Evolutionary conservation across 192 early-diverging fungal species (phyloP).

Genomic region (Hyaloraphidium curvatum): DNA sequence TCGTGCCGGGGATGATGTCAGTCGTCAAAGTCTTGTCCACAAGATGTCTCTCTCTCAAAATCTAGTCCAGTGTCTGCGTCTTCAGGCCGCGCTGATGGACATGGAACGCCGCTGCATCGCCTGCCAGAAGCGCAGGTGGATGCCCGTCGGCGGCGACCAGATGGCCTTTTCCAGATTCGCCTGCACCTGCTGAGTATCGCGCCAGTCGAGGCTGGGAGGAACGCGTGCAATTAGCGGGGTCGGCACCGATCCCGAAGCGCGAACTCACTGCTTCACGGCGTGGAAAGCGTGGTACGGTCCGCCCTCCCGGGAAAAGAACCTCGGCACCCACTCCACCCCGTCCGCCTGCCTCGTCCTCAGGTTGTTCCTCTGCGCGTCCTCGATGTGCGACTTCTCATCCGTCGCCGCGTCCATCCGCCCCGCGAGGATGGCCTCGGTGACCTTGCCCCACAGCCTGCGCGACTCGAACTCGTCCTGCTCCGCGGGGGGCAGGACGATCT

Average conservation of each 20-base stretch:
- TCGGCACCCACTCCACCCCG: constrained; percentile 31
- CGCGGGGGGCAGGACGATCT: constrained; percentile 39
- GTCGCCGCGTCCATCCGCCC: constrained; percentile 50
- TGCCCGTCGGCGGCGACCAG: constrained; percentile 3
- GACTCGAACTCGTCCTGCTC: constrained; percentile 72
- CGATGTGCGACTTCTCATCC: constrained; percentile 43
- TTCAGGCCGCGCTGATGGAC: no score
- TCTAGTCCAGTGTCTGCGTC: no score
- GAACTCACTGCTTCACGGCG: background rate
- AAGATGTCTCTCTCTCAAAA: no score
- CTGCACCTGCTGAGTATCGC: background rate
- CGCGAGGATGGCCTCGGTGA: constrained; percentile 44
- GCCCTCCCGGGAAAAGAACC: constrained; percentile 29
- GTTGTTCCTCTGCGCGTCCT: constrained; percentile 47
- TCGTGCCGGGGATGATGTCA: no score
- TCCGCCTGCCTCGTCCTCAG: constrained; percentile 29
- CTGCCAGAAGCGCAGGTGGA: no score
- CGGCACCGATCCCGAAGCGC: background rate
- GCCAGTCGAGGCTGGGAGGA: background rate
- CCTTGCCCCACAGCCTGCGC: constrained; percentile 49
- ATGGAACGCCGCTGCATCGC: no score
- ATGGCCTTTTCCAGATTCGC: background rate
- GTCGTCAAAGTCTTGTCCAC: no score
- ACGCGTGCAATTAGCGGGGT: background rate
- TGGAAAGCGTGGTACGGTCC: background rate